Percentiles rank a stretch among this genome's conserved stretches.
Evolutionary conservation across 139 green algal species (phyloP).

Genomic region (Parachlorella kessleri): DNA sequence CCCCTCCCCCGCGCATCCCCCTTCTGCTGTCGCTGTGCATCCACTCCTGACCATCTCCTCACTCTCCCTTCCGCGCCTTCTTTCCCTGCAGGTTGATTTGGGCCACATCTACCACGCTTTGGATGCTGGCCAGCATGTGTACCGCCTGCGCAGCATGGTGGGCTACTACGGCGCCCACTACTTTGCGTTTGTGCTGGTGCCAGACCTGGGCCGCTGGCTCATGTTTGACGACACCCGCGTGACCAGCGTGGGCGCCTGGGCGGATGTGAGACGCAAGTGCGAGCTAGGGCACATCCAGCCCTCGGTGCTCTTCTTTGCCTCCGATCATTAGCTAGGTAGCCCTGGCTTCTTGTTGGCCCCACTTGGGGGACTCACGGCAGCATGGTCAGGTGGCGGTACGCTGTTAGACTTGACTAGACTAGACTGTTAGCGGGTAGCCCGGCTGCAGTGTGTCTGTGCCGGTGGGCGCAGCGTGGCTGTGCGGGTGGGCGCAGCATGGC

Average conservation of each 20-base stretch:
- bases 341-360: too few species aligned
- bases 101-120: slow-evolving; percentile 3
- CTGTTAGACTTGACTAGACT: too few species aligned
- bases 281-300: slow-evolving; percentile 67
- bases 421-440: too few species aligned
- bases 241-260: slow-evolving; percentile 59
- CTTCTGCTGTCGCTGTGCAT: too few species aligned
- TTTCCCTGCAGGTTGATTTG: not conserved
- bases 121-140: slow-evolving; percentile 29
- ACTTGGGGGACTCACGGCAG: too few species aligned
- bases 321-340: too few species aligned
- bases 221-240: slow-evolving; percentile 55
- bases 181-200: slow-evolving; percentile 74
- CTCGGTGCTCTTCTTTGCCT: slow-evolving; percentile 25
- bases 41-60: too few species aligned
- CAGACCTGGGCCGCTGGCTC: slow-evolving; percentile 61
- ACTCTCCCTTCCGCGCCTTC: not conserved
- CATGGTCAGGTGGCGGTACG: too few species aligned
- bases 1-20: too few species aligned
- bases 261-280: slow-evolving; percentile 65
- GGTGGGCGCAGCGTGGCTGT: too few species aligned
- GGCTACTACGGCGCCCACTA: slow-evolving; percentile 93
- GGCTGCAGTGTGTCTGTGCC: too few species aligned
- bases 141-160: slow-evolving; percentile 76
- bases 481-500: too few species aligned